Conservation (phyloP, 2,329 filamentous ascomycete species). For the Sphaerulina populicola region DNA sequence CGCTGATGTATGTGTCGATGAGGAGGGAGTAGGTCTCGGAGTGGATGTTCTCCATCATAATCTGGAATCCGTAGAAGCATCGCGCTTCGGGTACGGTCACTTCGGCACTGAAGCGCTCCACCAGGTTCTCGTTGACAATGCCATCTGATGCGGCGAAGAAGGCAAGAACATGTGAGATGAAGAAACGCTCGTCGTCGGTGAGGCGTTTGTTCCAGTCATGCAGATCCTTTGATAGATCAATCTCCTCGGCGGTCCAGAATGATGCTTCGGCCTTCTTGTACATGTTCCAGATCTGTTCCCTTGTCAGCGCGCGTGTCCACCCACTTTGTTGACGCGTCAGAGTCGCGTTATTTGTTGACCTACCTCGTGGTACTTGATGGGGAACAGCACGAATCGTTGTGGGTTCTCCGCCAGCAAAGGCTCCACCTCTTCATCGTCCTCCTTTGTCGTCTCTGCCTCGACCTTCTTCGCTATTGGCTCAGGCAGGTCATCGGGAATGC, state of each 20-base stretch:
- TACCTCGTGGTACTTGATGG: constrained; percentile 99
- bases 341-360: constrained; percentile 49
- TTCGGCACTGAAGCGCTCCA: constrained; percentile 94
- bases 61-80: constrained; percentile 99
- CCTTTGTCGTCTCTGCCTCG: constrained; percentile 47
- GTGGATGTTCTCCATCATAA: constrained; percentile 99
- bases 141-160: constrained; percentile 99
- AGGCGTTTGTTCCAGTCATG: constrained; percentile 99
- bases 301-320: constrained; percentile 20
- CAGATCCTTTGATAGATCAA: constrained; percentile 96
- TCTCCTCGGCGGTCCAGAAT: constrained; percentile 99
- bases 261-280: constrained; percentile 99
- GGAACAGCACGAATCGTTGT: constrained; percentile 93
- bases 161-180: constrained; percentile 94
- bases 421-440: constrained; percentile 65
- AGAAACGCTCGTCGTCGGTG: constrained; percentile 95
- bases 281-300: constrained; percentile 92
- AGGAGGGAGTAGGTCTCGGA: constrained; percentile 98
- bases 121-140: constrained; percentile 98
- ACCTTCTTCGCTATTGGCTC: constrained; percentile 29
- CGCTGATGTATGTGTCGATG: constrained; percentile 99
- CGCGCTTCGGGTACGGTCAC: constrained; percentile 96
- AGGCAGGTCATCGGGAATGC: constrained; percentile 41
- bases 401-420: constrained; percentile 92
- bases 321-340: constrained; percentile 38